Evolutionary conservation across 1,139 yeast species (phyloP).

Genomic region (Candida freyschussii): DNA sequence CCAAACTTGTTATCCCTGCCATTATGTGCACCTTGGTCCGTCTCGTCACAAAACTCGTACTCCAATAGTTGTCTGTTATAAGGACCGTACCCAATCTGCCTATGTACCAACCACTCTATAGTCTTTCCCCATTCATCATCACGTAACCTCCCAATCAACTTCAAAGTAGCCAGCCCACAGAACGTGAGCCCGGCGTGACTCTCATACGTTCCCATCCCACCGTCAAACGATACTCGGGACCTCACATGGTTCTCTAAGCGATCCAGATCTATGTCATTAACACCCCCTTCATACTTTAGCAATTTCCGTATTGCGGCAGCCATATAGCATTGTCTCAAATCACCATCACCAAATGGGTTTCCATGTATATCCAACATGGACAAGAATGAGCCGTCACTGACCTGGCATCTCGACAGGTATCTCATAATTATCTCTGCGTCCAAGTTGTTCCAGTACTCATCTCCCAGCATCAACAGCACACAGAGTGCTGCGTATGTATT

Average conservation of each 20-base stretch:
- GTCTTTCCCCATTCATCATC: slow-evolving; percentile 36
- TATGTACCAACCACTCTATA: slow-evolving; percentile 52
- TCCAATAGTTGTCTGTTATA: slow-evolving; percentile 22
- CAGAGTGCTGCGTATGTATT: slow-evolving; percentile 66
- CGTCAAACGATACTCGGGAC: slow-evolving; percentile 48
- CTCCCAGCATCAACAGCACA: slow-evolving; percentile 43
- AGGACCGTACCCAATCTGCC: slow-evolving; percentile 46
- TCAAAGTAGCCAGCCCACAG: slow-evolving; percentile 71
- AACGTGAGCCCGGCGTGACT: slow-evolving; percentile 86
- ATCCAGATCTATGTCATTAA: slow-evolving; percentile 40
- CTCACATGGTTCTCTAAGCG: slow-evolving; percentile 38
- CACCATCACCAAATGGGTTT: slow-evolving; percentile 57
- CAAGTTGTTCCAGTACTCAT: slow-evolving; percentile 34
- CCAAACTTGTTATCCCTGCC: slow-evolving; percentile 82
- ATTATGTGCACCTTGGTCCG: slow-evolving; percentile 71
- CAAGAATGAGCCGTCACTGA: slow-evolving; percentile 48
- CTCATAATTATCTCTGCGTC: slow-evolving; percentile 43
- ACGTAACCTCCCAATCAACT: slow-evolving; percentile 36
- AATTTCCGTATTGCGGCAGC: slow-evolving; percentile 62
- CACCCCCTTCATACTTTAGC: slow-evolving; percentile 31
- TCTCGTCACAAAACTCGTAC: slow-evolving; percentile 22
- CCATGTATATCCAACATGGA: slow-evolving; percentile 44
- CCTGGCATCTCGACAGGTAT: slow-evolving; percentile 53
- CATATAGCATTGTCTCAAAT: slow-evolving; percentile 69
- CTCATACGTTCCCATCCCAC: slow-evolving; percentile 71